Base-by-base conservation (phyloP, 768 basidiomycete genomes). In the Podaxis carcinomalis region DNA sequence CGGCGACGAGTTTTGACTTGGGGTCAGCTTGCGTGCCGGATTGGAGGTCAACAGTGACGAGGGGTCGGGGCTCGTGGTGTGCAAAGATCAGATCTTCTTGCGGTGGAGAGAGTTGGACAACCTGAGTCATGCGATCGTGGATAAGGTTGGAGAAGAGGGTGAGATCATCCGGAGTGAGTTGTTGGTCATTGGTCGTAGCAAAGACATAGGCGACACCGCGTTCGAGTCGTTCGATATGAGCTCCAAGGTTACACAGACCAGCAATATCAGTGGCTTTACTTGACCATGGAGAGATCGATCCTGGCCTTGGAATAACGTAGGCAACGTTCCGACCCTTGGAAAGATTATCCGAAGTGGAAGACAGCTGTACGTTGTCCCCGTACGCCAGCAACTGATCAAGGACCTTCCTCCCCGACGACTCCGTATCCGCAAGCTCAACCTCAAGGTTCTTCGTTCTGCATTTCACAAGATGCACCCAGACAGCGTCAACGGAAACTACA, bases 231-330 rank as follows among this genome's bases (percentile, higher is more conserved):
- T 89, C 83, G 56, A 99, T 75, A 57, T 86, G 78, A 2, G 73
- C 70, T 19, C 80, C 84, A 1, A 99, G 86, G 56, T 88, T 89
- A 77, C 97, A 99, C 56, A 98, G 84, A 7, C 76, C 76, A 21
- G 95, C 84, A 58, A 99, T 98, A 71, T 99, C 95, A 0, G 96
- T 98, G 1, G 97, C 96, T 75, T 99, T 99, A 74, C 92, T 96
- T 4, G 96, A 98, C 97, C 97, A 99, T 1, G 97, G 95, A 3
- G 96, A 98, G 68, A 98, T 89, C 3, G 95, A 95, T 3, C 96
- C 95, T 6, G 86, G 81, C 61, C 95, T 78, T 10, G 95, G 95
- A 5, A 90, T 76, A 42, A 97, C 86, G 70, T 86, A 96, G 44
- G 86, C 74, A 10, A 87, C 75, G 52, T 84, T 83, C 27, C 63